Percentiles rank a stretch among this genome's conserved stretches.
These are phyloP conservation scores for Tylopilus intermedius DNA, from an alignment of 768 basidiomycete species.

Conservation along the genomic window DNA sequence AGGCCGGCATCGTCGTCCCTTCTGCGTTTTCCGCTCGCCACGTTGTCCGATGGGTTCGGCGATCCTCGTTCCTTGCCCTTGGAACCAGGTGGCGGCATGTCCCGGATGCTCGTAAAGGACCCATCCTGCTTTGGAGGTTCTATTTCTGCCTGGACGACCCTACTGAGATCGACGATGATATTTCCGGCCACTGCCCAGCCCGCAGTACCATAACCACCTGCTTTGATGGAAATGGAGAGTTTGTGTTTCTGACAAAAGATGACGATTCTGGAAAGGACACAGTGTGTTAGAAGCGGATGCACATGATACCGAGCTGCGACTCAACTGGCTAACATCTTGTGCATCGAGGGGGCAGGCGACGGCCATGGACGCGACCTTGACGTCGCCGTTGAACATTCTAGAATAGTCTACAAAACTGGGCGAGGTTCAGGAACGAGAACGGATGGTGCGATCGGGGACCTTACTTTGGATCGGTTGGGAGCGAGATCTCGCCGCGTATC, in stretches of 20 bases:
- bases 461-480: conserved; percentile 41
- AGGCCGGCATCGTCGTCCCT: conserved; percentile 51
- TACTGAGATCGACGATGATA: conserved; percentile 75
- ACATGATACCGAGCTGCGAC: conserved; percentile 22
- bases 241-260: conserved; percentile 67
- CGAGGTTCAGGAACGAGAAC: conserved; percentile 1
- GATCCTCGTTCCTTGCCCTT: conserved; percentile 48
- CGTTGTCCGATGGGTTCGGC: conserved; percentile 4
- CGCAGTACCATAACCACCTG: conserved; percentile 87
- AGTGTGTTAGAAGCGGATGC: conserved; percentile 4
- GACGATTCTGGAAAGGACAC: conserved; percentile 45
- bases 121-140: conserved; percentile 52
- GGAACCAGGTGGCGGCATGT: conserved; percentile 46
- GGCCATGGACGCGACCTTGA: conserved; percentile 53
- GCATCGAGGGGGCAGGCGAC: conserved; percentile 75
- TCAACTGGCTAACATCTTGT: conserved; percentile 73
- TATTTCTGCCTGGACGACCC: conserved; percentile 62
- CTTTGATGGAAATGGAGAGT: conserved; percentile 76
- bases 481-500: conserved; percentile 46
- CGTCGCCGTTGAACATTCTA: conserved; percentile 74
- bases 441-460: conserved; percentile 1
- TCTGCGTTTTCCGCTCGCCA: conserved; percentile 44
- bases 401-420: conserved; percentile 27
- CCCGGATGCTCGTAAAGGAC: conserved; percentile 56
- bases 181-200: conserved; percentile 88